Evolutionary conservation across 108 stramenopile genomes (phyloP), one percentile per base, ranked within the genome.

Genomic region (Chaetoceros muelleri): DNA sequence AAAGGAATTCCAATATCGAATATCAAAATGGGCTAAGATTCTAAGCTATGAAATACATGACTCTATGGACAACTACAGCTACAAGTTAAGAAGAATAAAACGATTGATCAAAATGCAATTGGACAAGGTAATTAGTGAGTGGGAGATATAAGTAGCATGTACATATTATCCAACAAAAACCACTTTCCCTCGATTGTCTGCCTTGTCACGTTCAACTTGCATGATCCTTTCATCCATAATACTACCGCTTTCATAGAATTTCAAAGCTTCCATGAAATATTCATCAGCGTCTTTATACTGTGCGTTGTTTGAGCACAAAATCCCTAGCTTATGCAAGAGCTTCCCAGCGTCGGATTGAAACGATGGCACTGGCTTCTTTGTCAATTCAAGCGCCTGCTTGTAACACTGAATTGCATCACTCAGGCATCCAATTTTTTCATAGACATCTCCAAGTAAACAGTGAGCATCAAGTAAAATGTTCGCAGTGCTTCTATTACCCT

Each of bases 371-470:
- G 59, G 51, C 0, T 46, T 55, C 3, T 63, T 69, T 48, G 81
- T 69, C 30, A 86, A 82, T 28, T 76, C 57, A 22, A 92, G 61
- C 0, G 86, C 79, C 46, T 86, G 80, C 21, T 86, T 81, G 53
- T 76, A 87, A 18, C 62, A 67, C 29, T 74, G 71, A 17, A 86
- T 82, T 13, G 90, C 84, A 44, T 58, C 61, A 16, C 60, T 55
- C 8, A 77, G 16, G 52, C 86, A 71, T 10, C 80, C 81, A 44
- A 82, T 46, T 45, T 72, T 73, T 57, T 92, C 90, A 53, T 86
- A 82, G 0, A 85, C 86, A 65, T 92, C 90, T 0, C 86, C 90
- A 66, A 88, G 53, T 82, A 86, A 3, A 80, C 75, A 2, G 83
- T 55, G 24, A 86, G 80, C 1, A 84, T 62, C 2, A 82, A 75